Conservation (phyloP, 257 asterid genomes). For the Gardenia jasminoides region DNA sequence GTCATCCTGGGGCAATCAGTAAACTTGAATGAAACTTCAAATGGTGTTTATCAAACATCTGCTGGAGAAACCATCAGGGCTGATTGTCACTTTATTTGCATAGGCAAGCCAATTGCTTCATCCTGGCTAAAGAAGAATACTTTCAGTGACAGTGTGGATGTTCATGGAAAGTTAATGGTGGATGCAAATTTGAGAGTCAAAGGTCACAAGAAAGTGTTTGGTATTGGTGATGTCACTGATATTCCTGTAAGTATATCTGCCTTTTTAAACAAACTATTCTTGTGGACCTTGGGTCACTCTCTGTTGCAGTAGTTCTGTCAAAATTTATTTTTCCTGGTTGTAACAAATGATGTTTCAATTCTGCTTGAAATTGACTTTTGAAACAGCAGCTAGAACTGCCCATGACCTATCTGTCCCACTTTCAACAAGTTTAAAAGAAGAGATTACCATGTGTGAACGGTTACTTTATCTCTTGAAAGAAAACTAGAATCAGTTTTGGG, state of each 20-base stretch:
- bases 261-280: not conserved
- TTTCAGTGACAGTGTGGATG: conserved; percentile 53
- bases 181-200: conserved; percentile 61
- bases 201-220: conserved; percentile 59
- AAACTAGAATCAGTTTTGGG: not conserved
- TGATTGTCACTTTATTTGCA: conserved; percentile 74
- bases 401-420: not conserved
- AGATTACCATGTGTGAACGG: not conserved
- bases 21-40: conserved; percentile 37
- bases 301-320: not conserved
- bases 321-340: not conserved
- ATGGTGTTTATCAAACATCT: conserved; percentile 58
- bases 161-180: conserved; percentile 54
- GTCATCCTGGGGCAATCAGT: conserved; percentile 68
- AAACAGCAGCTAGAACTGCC: not conserved
- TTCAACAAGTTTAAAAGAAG: not conserved
- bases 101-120: conserved; percentile 55
- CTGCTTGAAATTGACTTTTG: not conserved
- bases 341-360: not conserved
- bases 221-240: conserved; percentile 73
- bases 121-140: conserved; percentile 61
- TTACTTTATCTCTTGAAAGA: not conserved
- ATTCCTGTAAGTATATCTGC: conserved; percentile 45
- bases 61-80: conserved; percentile 66
- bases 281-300: not conserved